These are phyloP conservation scores for Chenopodium quinoa DNA, from an alignment of 148 eudicot genomes.

Conservation along the genomic window DNA sequence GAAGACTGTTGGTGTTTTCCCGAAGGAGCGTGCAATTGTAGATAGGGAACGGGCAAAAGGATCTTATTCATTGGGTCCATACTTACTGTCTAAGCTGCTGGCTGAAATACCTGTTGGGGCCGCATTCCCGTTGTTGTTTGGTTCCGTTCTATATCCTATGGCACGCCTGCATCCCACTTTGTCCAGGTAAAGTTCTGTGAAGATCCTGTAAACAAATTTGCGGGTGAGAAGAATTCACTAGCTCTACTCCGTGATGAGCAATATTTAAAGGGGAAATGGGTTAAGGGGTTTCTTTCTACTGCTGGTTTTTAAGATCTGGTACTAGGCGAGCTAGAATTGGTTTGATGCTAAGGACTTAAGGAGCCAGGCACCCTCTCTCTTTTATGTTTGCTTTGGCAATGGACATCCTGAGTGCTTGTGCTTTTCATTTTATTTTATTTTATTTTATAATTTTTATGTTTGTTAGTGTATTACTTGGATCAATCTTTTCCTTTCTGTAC, in stretches of 20 bases:
- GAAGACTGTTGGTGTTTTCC: conserved; percentile 93
- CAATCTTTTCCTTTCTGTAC: neutral
- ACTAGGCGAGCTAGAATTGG: neutral
- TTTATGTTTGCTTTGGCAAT: neutral
- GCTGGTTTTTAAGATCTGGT: neutral
- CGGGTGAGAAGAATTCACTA: neutral
- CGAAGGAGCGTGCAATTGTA: conserved; percentile 96
- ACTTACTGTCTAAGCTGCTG: conserved; percentile 78
- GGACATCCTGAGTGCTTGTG: neutral
- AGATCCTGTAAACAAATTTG: conserved; percentile 1
- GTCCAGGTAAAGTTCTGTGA: conserved; percentile 54
- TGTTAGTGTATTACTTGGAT: neutral
- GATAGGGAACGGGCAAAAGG: conserved; percentile 96
- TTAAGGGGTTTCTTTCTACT: neutral
- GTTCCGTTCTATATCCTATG: conserved; percentile 89
- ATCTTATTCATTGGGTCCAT: conserved; percentile 81
- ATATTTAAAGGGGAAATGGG: neutral
- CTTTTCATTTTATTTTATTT: neutral
- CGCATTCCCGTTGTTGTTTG: conserved; percentile 90
- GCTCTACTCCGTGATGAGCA: neutral
- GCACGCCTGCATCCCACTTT: conserved; percentile 87
- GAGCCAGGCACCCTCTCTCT: neutral
- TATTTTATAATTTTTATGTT: neutral
- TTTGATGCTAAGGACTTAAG: neutral
- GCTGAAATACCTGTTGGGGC: conserved; percentile 98